phyloP scores from a whole-genome alignment of 352 stramenopile species.

The Globisporangium mamillatum region DNA sequence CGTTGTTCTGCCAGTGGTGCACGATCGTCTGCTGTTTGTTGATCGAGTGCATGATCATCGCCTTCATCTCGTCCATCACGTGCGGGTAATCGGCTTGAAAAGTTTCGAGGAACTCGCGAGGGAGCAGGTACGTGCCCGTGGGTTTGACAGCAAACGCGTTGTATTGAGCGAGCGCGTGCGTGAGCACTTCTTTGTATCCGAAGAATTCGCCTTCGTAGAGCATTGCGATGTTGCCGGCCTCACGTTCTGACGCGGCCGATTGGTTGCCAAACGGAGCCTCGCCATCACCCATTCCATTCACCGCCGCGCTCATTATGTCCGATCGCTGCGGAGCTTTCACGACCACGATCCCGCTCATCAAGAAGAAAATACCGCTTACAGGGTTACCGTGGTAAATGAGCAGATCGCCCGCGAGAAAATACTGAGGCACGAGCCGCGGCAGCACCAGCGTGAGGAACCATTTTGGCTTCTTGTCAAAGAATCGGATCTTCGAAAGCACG shows the following conservation, averaged over 20 bases:
- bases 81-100: constrained; percentile 50
- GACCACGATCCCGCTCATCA: constrained; percentile 63
- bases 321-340: constrained; percentile 32
- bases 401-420: constrained; percentile 63
- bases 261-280: constrained; percentile 9
- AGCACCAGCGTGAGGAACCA: constrained; percentile 77
- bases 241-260: constrained; percentile 22
- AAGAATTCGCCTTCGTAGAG: constrained; percentile 78
- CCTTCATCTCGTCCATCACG: constrained; percentile 63
- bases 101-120: constrained; percentile 54
- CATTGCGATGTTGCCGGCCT: constrained; percentile 47
- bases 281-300: background rate
- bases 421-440: constrained; percentile 63
- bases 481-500: constrained; percentile 60
- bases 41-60: constrained; percentile 75
- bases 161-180: constrained; percentile 50
- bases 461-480: constrained; percentile 85
- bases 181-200: constrained; percentile 74
- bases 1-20: constrained; percentile 71
- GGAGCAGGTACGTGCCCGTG: constrained; percentile 62
- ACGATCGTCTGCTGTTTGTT: constrained; percentile 71
- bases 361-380: constrained; percentile 74
- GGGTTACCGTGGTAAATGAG: constrained; percentile 70
- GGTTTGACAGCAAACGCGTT: constrained; percentile 63
- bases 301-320: background rate